Base-by-base conservation (phyloP, 345 rosid genomes). In the Brassica incana region DNA sequence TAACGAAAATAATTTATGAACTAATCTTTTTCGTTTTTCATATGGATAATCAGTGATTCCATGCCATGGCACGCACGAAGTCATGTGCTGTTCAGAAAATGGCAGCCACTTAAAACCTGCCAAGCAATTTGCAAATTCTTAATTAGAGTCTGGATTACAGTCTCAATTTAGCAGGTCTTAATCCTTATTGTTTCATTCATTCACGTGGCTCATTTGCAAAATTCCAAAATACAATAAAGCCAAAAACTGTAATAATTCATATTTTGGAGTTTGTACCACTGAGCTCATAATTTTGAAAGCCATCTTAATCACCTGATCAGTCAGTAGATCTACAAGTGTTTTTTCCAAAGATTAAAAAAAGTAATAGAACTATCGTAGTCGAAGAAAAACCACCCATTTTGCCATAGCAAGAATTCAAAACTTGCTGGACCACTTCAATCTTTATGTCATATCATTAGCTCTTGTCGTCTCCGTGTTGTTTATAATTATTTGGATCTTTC, bases 401-500 rank as follows among this genome's bases (percentile, higher is more conserved):
- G 75, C 40, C 3, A 45, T 73, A 14, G 40, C 77, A 59, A 79
- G 77, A 67, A 50, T 67, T 74, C 69, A 67, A 74, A 73, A 33
- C 10, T 45, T 79, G 75, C 6, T 74, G 78, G 74, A 79, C 75
- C 71, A 79, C 65, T 25, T 65, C 63, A 69, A 69, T 36, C 83
- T 80, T 69, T 36, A 80, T 63, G 83, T 74, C 79, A 69, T 69
- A 80, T 80, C 83, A 74, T 80, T 74, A 80, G 83, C 83, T 63
- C 71, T 80, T 80, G 83, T 80, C 83, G 52, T 80, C 43, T 25
- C 71, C 38, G 12, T 50, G n/a, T 63, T 36, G 54, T 74, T 32
- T 27, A 29, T 74, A 61, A 62, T 50, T 36, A 35, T 36, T 25
- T 73, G 78, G 75, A 80, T 48, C 9, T 8, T 63, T 80, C 71